A percentile compares a stretch with the other conserved stretches of the same genome.
Conservation (phyloP, 169 alveolate genomes). For the Besnoitia besnoiti region DNA sequence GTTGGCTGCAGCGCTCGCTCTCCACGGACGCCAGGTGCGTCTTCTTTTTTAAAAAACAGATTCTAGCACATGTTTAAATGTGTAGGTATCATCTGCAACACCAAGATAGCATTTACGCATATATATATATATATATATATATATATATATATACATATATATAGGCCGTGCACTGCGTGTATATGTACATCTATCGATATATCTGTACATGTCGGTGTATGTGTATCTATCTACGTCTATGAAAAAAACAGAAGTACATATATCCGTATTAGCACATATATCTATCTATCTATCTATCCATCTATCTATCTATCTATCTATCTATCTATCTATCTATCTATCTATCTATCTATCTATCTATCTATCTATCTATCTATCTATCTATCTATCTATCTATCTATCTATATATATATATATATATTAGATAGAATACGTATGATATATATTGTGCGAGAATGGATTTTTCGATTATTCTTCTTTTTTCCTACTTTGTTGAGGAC, state of each 20-base stretch:
- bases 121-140: too few relatives aligned
- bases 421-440: too few relatives aligned
- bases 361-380: not conserved
- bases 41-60: too few relatives aligned
- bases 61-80: not conserved
- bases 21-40: slow-evolving; percentile 61
- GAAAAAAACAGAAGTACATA: not conserved
- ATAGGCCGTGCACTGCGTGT: not conserved
- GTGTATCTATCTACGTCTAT: too few relatives aligned
- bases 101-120: too few relatives aligned
- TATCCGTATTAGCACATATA: not conserved
- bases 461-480: too few relatives aligned
- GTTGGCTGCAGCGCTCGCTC: slow-evolving; percentile 61
- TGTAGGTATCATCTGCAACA: not conserved
- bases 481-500: too few relatives aligned
- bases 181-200: not conserved
- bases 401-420: not conserved
- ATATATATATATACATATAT: too few relatives aligned
- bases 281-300: too few relatives aligned
- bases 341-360: not conserved
- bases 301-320: too few relatives aligned
- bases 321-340: not conserved
- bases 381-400: not conserved
- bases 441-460: too few relatives aligned
- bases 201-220: not conserved